phyloP scores from a whole-genome alignment of 2,329 filamentous ascomycete species.

The Rhinocladiella mackenziei region DNA sequence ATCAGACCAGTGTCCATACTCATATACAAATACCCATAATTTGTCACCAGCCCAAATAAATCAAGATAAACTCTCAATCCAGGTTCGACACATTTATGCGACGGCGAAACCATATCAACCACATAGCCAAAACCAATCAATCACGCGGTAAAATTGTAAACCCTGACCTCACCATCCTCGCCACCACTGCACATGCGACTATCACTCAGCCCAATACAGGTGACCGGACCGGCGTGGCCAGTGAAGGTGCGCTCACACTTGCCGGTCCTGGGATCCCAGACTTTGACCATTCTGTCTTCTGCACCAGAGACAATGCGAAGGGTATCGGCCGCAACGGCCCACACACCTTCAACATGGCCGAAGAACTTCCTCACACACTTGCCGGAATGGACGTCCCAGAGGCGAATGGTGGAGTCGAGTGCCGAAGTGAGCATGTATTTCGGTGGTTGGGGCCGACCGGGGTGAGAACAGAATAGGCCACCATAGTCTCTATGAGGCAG shows the following conservation, averaged over 20 bases:
- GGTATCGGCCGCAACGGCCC: slow-evolving; percentile 85
- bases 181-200: slow-evolving; percentile 84
- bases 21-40: too few species aligned
- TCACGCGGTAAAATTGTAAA: slow-evolving; percentile 66
- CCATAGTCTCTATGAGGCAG: slow-evolving; percentile 30
- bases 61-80: not conserved
- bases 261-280: slow-evolving; percentile 88
- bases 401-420: slow-evolving; percentile 82
- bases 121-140: not conserved
- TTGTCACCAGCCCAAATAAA: too few species aligned
- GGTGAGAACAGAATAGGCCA: slow-evolving; percentile 48
- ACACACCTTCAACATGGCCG: slow-evolving; percentile 92
- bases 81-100: not conserved
- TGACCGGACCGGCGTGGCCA: slow-evolving; percentile 85
- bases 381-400: slow-evolving; percentile 84
- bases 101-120: not conserved
- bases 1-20: too few species aligned
- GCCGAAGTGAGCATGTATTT: slow-evolving; percentile 91
- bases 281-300: slow-evolving; percentile 92
- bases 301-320: slow-evolving; percentile 82
- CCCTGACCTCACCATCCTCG: slow-evolving; percentile 84
- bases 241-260: slow-evolving; percentile 90
- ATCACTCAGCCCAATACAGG: slow-evolving; percentile 87
- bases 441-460: slow-evolving; percentile 67
- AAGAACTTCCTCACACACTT: slow-evolving; percentile 89